phyloP scores from a whole-genome alignment of 2,329 filamentous ascomycete genomes.

The Rhynchosporium secalis region DNA sequence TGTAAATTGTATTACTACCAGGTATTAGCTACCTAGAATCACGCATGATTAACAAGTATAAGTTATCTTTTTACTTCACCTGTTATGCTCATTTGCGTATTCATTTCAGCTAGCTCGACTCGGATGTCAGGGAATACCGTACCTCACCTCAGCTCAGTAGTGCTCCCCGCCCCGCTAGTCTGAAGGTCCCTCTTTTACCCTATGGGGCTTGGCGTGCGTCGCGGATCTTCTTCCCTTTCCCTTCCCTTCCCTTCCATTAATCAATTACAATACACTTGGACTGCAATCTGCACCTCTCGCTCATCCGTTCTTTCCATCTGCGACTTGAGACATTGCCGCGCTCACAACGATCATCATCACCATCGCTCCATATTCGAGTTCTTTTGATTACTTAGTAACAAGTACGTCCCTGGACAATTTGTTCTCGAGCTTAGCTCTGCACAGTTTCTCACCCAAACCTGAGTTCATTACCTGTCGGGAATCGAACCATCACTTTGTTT shows the following conservation, averaged over 20 bases:
- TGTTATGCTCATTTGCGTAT: neutral
- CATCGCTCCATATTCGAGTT: neutral
- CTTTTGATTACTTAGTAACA: neutral
- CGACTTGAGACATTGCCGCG: neutral
- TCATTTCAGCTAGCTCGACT: neutral
- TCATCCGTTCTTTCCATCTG: neutral
- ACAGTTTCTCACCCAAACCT: neutral
- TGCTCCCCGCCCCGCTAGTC: neutral
- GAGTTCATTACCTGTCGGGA: conserved; percentile 9
- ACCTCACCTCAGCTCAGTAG: too few species aligned
- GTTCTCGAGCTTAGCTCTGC: neutral
- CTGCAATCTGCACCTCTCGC: neutral
- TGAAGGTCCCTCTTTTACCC: neutral
- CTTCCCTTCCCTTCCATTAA: neutral
- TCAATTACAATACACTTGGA: neutral
- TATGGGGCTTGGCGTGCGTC: conserved; percentile 15
- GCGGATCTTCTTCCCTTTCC: conserved; percentile 2
- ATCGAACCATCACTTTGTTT: neutral
- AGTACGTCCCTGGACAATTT: neutral
- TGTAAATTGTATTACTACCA: too few species aligned
- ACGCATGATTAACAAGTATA: too few species aligned
- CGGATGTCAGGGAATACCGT: too few species aligned
- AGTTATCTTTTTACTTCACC: too few species aligned
- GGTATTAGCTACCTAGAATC: too few species aligned
- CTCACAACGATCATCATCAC: neutral